Conservation (phyloP, 805 yeast genomes). For the Lipomyces yamanashiensis region DNA sequence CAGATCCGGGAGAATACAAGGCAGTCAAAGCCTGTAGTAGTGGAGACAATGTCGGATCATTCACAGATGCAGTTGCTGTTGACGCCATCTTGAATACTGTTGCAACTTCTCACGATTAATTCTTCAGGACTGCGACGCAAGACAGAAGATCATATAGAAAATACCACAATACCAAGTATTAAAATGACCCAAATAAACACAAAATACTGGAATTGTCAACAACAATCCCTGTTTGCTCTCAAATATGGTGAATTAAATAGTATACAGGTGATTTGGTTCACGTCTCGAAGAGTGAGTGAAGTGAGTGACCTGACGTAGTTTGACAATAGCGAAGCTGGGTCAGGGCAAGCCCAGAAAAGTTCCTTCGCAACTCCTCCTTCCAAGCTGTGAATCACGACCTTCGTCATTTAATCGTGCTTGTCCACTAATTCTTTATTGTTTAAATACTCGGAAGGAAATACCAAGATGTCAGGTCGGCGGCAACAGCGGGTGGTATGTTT, state of each 20-base stretch:
- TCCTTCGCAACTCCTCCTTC: background rate
- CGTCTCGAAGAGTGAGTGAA: background rate
- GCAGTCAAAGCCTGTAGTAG: constrained; percentile 50
- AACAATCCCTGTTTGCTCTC: no score
- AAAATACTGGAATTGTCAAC: no score
- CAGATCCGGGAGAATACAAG: constrained; percentile 52
- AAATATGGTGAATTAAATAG: background rate
- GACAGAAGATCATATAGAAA: background rate
- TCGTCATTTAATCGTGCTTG: no score
- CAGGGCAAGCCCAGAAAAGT: constrained; percentile 2
- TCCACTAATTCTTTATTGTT: background rate
- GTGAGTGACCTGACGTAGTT: background rate
- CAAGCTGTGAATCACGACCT: background rate
- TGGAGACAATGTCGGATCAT: constrained; percentile 29
- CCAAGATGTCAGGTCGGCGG: constrained; percentile 50
- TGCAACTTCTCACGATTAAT: background rate
- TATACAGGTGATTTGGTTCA: background rate
- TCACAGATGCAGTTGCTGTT: constrained; percentile 12
- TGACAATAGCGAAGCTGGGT: background rate
- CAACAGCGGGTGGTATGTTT: constrained; percentile 52
- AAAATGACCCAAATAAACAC: no score
- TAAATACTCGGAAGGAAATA: background rate
- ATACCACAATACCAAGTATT: background rate
- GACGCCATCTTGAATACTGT: constrained; percentile 2
- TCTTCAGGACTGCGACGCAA: background rate